phyloP scores from a whole-genome alignment of 1,284 basidiomycete genomes.

The Moesziomyces parantarcticus region DNA sequence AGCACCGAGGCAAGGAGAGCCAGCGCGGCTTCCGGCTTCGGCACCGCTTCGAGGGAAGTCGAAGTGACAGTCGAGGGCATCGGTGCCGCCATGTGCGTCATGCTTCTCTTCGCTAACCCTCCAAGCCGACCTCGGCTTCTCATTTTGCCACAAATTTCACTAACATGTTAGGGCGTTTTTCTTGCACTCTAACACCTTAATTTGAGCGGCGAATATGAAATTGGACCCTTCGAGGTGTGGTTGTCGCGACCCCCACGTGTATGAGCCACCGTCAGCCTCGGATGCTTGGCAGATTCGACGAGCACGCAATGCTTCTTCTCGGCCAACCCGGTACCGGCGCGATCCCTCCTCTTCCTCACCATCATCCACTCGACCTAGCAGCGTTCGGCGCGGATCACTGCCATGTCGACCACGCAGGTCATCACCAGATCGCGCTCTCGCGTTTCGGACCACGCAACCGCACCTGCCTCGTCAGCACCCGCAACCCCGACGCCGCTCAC shows the following conservation, averaged over 20 bases:
- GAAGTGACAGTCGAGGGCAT: background rate
- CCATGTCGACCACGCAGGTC: conserved; percentile 24
- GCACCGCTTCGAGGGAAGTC: no score
- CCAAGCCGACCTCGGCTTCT: no score
- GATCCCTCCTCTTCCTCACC: background rate
- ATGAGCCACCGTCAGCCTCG: no score
- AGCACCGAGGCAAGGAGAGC: no score
- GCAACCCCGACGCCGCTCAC: background rate
- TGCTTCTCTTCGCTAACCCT: background rate
- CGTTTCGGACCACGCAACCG: background rate
- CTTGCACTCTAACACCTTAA: no score
- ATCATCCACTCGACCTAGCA: background rate
- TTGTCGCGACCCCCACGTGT: no score
- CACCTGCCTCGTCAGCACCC: conserved; percentile 1
- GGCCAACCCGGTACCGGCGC: no score
- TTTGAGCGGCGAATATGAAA: no score
- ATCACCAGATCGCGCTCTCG: conserved; percentile 18
- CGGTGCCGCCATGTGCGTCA: conserved; percentile 14
- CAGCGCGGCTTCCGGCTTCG: no score
- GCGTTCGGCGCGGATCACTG: background rate
- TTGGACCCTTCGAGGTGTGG: no score
- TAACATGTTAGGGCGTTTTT: background rate
- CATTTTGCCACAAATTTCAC: background rate
- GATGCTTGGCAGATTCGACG: no score
- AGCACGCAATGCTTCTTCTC: no score